Evolutionary conservation across 139 green algal genomes (phyloP).

Genomic region (Chlorella vulgaris): DNA sequence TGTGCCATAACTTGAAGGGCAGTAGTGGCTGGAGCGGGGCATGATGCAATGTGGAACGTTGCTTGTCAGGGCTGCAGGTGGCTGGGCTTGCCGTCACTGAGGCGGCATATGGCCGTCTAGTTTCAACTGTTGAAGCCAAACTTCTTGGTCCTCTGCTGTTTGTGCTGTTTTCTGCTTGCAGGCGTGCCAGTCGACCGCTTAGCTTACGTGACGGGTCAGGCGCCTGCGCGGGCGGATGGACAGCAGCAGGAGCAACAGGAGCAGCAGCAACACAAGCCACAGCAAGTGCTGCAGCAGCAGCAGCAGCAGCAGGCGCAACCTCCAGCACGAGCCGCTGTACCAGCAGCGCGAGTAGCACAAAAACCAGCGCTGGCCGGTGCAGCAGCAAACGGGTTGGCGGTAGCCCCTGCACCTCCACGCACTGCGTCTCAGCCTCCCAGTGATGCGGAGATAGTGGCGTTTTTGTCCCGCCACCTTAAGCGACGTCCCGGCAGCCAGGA

Average conservation of each 20-base stretch:
- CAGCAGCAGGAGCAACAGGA: not conserved
- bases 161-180: too few species aligned
- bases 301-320: conserved; percentile 2
- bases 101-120: not conserved
- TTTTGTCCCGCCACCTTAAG: too few species aligned
- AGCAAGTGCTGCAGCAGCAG: not conserved
- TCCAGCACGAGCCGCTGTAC: not conserved
- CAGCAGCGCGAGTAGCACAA: not conserved
- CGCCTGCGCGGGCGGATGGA: not conserved
- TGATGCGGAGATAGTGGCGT: too few species aligned
- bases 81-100: too few species aligned
- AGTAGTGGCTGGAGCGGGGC: too few species aligned
- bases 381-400: not conserved
- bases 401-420: too few species aligned
- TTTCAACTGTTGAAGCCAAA: too few species aligned
- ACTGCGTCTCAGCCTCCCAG: too few species aligned
- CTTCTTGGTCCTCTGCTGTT: too few species aligned
- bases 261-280: not conserved
- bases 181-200: conserved; percentile 20
- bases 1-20: not conserved
- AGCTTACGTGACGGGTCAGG: conserved; percentile 26
- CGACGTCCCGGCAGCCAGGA: too few species aligned
- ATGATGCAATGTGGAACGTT: too few species aligned
- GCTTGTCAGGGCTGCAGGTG: too few species aligned
- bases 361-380: not conserved